Conservation (phyloP, 805 yeast genomes). For the Debaryomyces maramus region DNA sequence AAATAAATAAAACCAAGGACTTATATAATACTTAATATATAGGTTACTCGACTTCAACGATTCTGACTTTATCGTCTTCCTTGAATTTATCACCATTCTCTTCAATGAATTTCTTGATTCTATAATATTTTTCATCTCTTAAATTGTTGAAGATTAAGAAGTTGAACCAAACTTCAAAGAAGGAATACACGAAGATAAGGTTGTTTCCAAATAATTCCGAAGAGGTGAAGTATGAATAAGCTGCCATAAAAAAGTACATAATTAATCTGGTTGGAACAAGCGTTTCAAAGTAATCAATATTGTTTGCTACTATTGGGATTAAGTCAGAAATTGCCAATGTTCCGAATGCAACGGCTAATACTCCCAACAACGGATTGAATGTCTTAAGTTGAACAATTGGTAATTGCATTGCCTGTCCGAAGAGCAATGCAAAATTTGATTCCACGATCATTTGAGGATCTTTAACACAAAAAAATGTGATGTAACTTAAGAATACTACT, state of each 20-base stretch:
- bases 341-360: constrained; percentile 47
- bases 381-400: constrained; percentile 30
- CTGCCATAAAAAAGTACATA: constrained; percentile 49
- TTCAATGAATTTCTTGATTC: constrained; percentile 43
- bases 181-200: constrained; percentile 57
- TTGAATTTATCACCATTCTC: constrained; percentile 38
- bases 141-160: constrained; percentile 60
- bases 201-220: constrained; percentile 56
- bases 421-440: constrained; percentile 48
- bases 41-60: constrained; percentile 23
- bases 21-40: not conserved
- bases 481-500: constrained; percentile 42
- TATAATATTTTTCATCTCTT: constrained; percentile 60
- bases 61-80: constrained; percentile 30
- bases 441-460: constrained; percentile 47
- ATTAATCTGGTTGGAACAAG: constrained; percentile 59
- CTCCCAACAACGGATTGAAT: constrained; percentile 49
- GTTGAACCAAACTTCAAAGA: constrained; percentile 70
- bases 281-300: constrained; percentile 54
- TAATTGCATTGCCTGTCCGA: constrained; percentile 61
- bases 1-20: constrained; percentile 2
- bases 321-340: constrained; percentile 53
- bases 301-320: constrained; percentile 55
- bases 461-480: constrained; percentile 48
- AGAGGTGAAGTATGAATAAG: constrained; percentile 48